Conservation (phyloP, 164 flowering plant species). For the Vitis vinifera region DNA sequence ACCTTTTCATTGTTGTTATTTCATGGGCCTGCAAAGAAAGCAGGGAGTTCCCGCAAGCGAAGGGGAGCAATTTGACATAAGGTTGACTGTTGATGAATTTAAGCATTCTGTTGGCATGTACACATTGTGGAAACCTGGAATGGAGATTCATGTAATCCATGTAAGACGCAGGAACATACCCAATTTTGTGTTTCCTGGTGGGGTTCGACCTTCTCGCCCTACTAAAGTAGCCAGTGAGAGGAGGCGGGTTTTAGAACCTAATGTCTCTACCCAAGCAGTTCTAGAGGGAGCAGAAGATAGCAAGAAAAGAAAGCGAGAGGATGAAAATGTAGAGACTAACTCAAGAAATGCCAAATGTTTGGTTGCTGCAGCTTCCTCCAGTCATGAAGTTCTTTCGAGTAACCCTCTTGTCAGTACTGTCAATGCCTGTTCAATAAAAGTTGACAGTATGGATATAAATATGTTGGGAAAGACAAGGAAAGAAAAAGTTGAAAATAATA, state of each 20-base stretch:
- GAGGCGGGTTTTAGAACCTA: conserved; percentile 27
- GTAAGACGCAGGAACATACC: conserved; percentile 65
- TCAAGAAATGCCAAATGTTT: conserved; percentile 11
- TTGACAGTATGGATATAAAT: conserved; percentile 13
- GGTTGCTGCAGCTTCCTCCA: conserved; percentile 9
- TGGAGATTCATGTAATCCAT: conserved; percentile 76
- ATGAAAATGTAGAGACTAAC: conserved; percentile 16
- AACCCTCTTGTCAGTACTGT: conserved; percentile 11
- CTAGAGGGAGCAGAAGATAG: conserved; percentile 25
- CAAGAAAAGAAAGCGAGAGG: conserved; percentile 42
- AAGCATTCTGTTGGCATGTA: conserved; percentile 60
- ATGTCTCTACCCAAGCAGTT: conserved; percentile 20
- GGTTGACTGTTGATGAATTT: conserved; percentile 82
- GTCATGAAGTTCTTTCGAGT: conserved; percentile 14
- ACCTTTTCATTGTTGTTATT: conserved; percentile 61
- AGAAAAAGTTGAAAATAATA: conserved; percentile 18
- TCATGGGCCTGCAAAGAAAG: conserved; percentile 86
- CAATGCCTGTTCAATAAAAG: conserved; percentile 8
- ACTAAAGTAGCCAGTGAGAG: conserved; percentile 37
- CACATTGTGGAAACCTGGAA: conserved; percentile 63
- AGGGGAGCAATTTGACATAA: conserved; percentile 76
- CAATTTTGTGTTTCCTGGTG: conserved; percentile 79
- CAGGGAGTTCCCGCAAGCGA: conserved; percentile 61
- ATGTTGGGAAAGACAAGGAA: conserved; percentile 8
- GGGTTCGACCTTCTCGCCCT: conserved; percentile 66